Evolutionary conservation across 2,329 filamentous ascomycete species (phyloP).

Genomic region (Fusarium incarnatum): DNA sequence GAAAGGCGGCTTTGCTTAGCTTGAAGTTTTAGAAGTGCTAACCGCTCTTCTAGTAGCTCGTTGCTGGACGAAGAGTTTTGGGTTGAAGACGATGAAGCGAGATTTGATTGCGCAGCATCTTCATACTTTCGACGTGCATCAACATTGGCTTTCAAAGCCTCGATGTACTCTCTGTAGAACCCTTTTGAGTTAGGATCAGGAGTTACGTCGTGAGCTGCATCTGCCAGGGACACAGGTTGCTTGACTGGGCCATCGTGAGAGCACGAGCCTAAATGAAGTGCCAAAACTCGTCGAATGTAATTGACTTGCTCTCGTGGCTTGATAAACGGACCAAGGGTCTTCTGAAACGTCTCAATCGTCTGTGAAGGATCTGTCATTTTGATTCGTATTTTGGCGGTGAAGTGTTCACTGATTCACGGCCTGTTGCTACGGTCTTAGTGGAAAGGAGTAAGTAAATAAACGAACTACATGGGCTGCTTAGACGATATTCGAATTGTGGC

Average conservation of each 20-base stretch:
- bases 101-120: constrained; percentile 47
- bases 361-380: constrained; percentile 52
- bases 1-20: constrained; percentile 64
- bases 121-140: constrained; percentile 63
- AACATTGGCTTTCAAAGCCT: constrained; percentile 64
- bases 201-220: constrained; percentile 52
- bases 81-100: constrained; percentile 34
- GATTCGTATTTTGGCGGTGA: constrained; percentile 30
- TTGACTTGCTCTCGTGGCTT: constrained; percentile 68
- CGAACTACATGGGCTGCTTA: constrained; percentile 24
- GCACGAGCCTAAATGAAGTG: constrained; percentile 64
- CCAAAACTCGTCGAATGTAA: constrained; percentile 66
- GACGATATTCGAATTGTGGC: constrained; percentile 21
- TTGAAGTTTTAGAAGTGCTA: constrained; percentile 63
- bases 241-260: constrained; percentile 57
- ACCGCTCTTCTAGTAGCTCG: constrained; percentile 60
- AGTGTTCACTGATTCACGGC: constrained; percentile 4
- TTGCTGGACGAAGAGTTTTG: constrained; percentile 27
- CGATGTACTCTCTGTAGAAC: constrained; percentile 65
- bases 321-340: constrained; percentile 63
- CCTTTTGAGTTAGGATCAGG: constrained; percentile 57
- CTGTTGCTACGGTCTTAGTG: constrained; percentile 26
- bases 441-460: constrained; percentile 32
- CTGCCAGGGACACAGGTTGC: constrained; percentile 62
- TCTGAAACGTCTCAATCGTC: constrained; percentile 53